Conservation (phyloP, 2,329 filamentous ascomycete species). For the Penicillium sp. region DNA sequence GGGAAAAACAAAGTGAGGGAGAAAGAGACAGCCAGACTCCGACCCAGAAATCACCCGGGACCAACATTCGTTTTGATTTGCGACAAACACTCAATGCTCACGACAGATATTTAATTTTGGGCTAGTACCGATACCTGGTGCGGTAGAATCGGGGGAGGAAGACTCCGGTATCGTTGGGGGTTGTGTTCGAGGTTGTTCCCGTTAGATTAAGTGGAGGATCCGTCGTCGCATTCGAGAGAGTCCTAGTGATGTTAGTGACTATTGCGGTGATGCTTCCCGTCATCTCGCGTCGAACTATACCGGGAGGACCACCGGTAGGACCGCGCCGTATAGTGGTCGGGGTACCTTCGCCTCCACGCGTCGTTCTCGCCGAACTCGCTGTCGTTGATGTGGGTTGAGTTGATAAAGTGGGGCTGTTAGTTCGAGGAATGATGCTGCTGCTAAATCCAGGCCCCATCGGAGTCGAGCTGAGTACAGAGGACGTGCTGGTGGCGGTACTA, state of each 20-base stretch:
- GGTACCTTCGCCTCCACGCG: not conserved
- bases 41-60: not conserved
- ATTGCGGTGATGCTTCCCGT: slow-evolving; percentile 19
- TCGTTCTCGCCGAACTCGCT: too few species aligned
- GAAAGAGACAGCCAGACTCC: not conserved
- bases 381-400: slow-evolving; percentile 9
- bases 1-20: not conserved
- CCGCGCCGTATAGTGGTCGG: slow-evolving; percentile 7
- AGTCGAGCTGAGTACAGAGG: slow-evolving; percentile 9
- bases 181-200: not conserved
- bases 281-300: slow-evolving; percentile 20
- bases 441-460: not conserved
- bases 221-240: slow-evolving; percentile 20
- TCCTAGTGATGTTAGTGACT: slow-evolving; percentile 25
- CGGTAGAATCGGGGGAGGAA: slow-evolving; percentile 5
- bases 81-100: not conserved
- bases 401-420: slow-evolving; percentile 8
- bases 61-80: not conserved
- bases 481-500: not conserved
- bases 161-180: not conserved
- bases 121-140: not conserved
- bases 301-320: slow-evolving; percentile 16
- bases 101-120: not conserved
- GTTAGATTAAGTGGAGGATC: slow-evolving; percentile 18
- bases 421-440: not conserved